Conservation (phyloP, 345 rosid genomes). For the Conringia planisiliqua region DNA sequence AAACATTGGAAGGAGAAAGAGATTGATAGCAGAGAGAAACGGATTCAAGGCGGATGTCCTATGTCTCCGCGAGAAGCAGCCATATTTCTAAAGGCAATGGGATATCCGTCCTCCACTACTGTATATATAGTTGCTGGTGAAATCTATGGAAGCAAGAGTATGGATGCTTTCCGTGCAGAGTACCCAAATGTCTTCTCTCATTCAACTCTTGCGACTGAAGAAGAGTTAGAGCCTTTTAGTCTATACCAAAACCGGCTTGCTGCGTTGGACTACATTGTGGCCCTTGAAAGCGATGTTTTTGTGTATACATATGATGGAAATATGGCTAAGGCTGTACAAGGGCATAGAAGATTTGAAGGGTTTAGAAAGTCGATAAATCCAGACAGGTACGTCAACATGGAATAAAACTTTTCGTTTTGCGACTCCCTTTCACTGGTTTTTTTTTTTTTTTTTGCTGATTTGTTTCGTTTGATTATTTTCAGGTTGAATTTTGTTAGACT, state of each 20-base stretch:
- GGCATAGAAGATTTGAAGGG: conserved; percentile 84
- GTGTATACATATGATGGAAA: conserved; percentile 92
- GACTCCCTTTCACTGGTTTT: neutral
- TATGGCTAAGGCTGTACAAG: conserved; percentile 98
- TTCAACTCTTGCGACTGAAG: conserved; percentile 71
- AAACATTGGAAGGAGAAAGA: conserved; percentile 99
- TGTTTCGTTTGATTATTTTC: conserved; percentile 28
- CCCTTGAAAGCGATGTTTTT: conserved; percentile 91
- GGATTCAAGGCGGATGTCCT: conserved; percentile 91
- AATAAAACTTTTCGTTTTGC: neutral
- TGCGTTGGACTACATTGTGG: conserved; percentile 84
- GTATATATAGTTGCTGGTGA: conserved; percentile 93
- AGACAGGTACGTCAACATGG: conserved; percentile 48
- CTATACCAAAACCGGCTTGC: conserved; percentile 88
- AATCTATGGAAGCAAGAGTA: conserved; percentile 76
- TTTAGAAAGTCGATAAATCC: conserved; percentile 84
- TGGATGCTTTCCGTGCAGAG: conserved; percentile 68
- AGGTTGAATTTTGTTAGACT: conserved; percentile 66
- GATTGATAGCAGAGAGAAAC: conserved; percentile 60
- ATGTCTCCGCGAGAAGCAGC: conserved; percentile 99
- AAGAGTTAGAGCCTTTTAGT: conserved; percentile 71
- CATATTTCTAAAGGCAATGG: conserved; percentile 88
- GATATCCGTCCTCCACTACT: conserved; percentile 79
- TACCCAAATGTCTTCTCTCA: conserved; percentile 85
- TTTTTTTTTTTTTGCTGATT: conserved; percentile 2